These are phyloP conservation scores for Geranium brycei DNA, from an alignment of 345 rosid species.

Conservation along the genomic window DNA sequence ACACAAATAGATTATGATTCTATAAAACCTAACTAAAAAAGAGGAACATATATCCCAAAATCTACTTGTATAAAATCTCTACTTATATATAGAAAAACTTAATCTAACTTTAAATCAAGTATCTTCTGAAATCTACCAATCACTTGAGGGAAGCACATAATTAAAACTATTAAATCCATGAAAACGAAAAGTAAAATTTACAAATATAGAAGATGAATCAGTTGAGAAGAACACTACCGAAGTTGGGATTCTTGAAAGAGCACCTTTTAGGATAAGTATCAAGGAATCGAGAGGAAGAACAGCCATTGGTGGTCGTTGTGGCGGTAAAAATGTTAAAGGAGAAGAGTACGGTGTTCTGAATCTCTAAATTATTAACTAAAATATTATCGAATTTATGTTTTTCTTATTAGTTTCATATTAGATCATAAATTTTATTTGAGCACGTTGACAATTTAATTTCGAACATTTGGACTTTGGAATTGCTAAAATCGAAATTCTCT, in stretches of 20 bases:
- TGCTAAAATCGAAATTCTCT: no score
- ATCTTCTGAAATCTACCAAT: constrained; percentile 43
- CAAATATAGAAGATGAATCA: background rate
- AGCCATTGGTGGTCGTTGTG: no score
- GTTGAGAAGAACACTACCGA: constrained; percentile 2
- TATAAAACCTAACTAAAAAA: no score
- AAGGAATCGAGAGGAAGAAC: constrained; percentile 25
- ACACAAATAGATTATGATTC: no score
- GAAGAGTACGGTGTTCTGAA: no score
- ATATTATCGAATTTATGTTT: no score
- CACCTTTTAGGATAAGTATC: constrained; percentile 41
- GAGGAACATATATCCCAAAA: background rate
- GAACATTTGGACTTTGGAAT: no score
- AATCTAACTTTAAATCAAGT: constrained; percentile 30
- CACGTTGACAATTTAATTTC: no score
- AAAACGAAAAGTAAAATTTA: constrained; percentile 6
- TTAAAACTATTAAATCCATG: constrained; percentile 29
- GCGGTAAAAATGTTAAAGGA: no score
- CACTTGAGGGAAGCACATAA: constrained; percentile 30
- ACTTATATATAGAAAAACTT: constrained; percentile 22
- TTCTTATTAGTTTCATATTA: no score
- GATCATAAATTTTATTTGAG: no score
- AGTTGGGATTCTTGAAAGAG: constrained; percentile 18
- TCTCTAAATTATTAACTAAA: no score
- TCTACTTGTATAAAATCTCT: constrained; percentile 9